A percentile compares a stretch with the other conserved stretches of the same genome.
phyloP scores from a whole-genome alignment of 306 rosid species.

The Dryas alaskensis region DNA sequence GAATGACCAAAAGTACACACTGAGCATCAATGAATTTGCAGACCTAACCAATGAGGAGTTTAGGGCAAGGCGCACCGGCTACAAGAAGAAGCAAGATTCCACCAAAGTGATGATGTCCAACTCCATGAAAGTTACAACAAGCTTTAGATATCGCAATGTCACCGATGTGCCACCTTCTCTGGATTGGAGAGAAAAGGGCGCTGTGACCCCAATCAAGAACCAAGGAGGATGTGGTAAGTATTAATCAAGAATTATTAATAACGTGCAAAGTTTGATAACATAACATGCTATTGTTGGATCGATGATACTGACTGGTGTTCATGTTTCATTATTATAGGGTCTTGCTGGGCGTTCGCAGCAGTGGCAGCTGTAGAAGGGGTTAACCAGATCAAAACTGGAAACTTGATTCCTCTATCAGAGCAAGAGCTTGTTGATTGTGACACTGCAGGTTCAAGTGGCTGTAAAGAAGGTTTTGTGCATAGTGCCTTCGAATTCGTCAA shows the following conservation, averaged over 20 bases:
- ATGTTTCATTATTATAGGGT: slow-evolving; percentile 3
- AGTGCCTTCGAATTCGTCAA: slow-evolving; percentile 40
- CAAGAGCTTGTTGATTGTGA: slow-evolving; percentile 54
- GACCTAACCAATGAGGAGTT: slow-evolving; percentile 29
- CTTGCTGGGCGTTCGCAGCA: slow-evolving; percentile 42
- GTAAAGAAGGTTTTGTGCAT: slow-evolving; percentile 33
- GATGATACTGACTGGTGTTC: no score
- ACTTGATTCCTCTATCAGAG: slow-evolving; percentile 31
- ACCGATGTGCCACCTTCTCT: background rate
- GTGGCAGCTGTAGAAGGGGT: slow-evolving; percentile 45
- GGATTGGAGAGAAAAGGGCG: slow-evolving; percentile 6
- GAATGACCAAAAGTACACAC: slow-evolving; percentile 20
- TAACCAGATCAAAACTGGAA: slow-evolving; percentile 16
- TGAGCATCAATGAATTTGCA: slow-evolving; percentile 22
- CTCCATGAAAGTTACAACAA: background rate
- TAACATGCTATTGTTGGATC: no score
- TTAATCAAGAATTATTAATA: background rate
- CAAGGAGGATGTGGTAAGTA: slow-evolving; percentile 13
- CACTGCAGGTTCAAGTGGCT: slow-evolving; percentile 30
- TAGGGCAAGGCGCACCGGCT: slow-evolving; percentile 5
- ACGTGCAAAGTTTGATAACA: no score
- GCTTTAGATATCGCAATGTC: slow-evolving; percentile 1
- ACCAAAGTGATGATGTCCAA: background rate
- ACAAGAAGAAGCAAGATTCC: background rate
- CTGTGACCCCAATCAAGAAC: slow-evolving; percentile 18